phyloP scores from a whole-genome alignment of 805 yeast genomes.

The Alloascoidea africana region DNA sequence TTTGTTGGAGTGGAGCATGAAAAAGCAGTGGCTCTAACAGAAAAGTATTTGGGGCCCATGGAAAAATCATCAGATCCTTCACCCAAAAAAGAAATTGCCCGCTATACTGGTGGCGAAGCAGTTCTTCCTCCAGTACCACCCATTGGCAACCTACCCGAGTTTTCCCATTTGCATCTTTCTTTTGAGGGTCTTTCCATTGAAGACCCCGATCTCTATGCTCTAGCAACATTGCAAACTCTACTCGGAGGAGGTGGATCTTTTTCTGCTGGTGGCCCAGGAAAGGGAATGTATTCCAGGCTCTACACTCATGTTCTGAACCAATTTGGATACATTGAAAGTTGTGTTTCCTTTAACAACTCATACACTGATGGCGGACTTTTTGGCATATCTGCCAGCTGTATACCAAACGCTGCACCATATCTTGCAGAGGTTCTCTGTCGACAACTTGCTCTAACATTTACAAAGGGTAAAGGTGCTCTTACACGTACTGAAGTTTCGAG shows the following conservation, averaged over 20 bases:
- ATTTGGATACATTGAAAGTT: conserved; percentile 81
- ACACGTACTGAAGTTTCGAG: conserved; percentile 62
- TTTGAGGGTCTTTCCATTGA: conserved; percentile 78
- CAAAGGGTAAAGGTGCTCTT: conserved; percentile 43
- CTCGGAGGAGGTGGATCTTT: conserved; percentile 97
- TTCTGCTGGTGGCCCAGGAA: conserved; percentile 98
- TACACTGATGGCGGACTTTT: conserved; percentile 84
- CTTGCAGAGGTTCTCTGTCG: conserved; percentile 66
- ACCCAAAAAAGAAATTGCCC: conserved; percentile 21
- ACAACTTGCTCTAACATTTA: conserved; percentile 38
- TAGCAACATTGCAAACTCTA: conserved; percentile 79
- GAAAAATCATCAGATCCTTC: conserved; percentile 10
- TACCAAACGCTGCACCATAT: conserved; percentile 76
- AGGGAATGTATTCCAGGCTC: conserved; percentile 93
- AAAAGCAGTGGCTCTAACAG: conserved; percentile 47
- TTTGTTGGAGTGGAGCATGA: conserved; percentile 74
- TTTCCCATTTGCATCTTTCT: conserved; percentile 74
- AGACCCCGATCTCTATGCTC: conserved; percentile 77
- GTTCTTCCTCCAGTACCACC: conserved; percentile 37
- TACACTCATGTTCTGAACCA: conserved; percentile 86
- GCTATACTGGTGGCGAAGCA: conserved; percentile 45
- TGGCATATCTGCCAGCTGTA: conserved; percentile 74
- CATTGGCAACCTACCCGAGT: conserved; percentile 58
- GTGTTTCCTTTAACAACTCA: conserved; percentile 78
- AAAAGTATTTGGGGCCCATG: conserved; percentile 53